Conservation (phyloP, 352 stramenopile genomes). For the Globisporangium radiosum region DNA sequence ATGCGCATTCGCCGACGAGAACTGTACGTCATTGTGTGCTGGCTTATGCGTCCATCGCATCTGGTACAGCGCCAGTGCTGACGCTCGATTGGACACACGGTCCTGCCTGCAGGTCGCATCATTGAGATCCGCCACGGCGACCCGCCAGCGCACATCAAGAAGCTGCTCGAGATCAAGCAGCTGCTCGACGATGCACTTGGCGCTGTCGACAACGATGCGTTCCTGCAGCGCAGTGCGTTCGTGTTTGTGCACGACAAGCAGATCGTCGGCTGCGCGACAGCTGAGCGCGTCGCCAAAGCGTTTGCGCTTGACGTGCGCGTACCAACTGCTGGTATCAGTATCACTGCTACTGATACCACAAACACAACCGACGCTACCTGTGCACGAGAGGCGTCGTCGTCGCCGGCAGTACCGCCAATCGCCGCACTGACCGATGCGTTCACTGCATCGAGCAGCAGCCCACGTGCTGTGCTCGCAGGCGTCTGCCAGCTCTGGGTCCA, state of each 20-base stretch:
- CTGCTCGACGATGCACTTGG: slow-evolving; percentile 69
- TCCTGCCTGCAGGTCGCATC: slow-evolving; percentile 27
- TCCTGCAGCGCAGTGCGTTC: slow-evolving; percentile 55
- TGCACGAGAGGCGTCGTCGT: no score
- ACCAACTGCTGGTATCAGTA: slow-evolving; percentile 1
- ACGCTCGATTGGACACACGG: neutral
- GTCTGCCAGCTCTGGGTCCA: slow-evolving; percentile 76
- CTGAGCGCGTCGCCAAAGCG: slow-evolving; percentile 40
- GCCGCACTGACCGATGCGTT: neutral
- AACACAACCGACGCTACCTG: neutral
- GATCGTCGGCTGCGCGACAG: slow-evolving; percentile 58
- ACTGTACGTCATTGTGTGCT: slow-evolving; percentile 10
- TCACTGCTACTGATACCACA: neutral
- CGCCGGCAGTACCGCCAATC: neutral
- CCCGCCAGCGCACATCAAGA: slow-evolving; percentile 49
- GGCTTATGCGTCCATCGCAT: neutral
- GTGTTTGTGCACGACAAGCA: slow-evolving; percentile 51
- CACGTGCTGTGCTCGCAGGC: slow-evolving; percentile 24
- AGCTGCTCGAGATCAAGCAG: slow-evolving; percentile 64
- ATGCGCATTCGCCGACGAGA: slow-evolving; percentile 30
- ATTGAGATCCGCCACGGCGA: slow-evolving; percentile 60
- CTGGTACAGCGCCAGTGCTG: neutral
- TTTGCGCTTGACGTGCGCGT: slow-evolving; percentile 22
- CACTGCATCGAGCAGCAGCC: neutral
- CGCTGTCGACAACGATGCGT: slow-evolving; percentile 39